Conservation (phyloP, 352 stramenopile genomes). For the Phytophthora hybrid region DNA sequence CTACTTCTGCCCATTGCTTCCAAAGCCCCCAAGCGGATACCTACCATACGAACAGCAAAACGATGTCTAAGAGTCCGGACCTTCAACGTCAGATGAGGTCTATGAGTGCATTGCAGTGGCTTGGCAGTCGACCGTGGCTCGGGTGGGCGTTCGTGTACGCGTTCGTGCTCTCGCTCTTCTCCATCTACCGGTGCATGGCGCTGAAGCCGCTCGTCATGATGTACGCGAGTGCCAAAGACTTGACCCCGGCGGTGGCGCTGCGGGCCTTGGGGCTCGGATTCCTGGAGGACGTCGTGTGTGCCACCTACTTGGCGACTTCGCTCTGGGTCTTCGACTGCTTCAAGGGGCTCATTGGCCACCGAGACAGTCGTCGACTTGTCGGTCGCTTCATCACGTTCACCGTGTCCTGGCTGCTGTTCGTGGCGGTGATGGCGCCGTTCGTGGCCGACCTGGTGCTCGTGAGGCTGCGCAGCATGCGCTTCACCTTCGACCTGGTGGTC, state of each 20-base stretch:
- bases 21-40: too few species aligned
- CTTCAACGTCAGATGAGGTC: background rate
- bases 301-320: conserved; percentile 36
- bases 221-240: conserved; percentile 36
- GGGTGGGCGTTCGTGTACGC: conserved; percentile 50
- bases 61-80: background rate
- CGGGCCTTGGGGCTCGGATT: conserved; percentile 38
- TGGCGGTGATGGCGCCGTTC: conserved; percentile 35
- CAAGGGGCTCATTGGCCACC: background rate
- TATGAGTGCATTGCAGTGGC: background rate
- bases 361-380: background rate
- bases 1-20: background rate
- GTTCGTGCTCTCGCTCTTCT: conserved; percentile 38
- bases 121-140: conserved; percentile 20
- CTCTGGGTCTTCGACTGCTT: conserved; percentile 32
- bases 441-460: conserved; percentile 50
- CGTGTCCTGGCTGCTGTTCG: conserved; percentile 42
- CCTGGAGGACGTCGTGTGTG: conserved; percentile 52
- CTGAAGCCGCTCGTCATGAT: conserved; percentile 35
- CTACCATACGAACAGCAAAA: background rate
- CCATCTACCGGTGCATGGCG: conserved; percentile 29
- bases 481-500: conserved; percentile 56
- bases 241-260: conserved; percentile 23
- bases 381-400: conserved; percentile 33
- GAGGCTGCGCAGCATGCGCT: conserved; percentile 44